phyloP scores from a whole-genome alignment of 495 filamentous ascomycete genomes.

The Penicillium turbatum region DNA sequence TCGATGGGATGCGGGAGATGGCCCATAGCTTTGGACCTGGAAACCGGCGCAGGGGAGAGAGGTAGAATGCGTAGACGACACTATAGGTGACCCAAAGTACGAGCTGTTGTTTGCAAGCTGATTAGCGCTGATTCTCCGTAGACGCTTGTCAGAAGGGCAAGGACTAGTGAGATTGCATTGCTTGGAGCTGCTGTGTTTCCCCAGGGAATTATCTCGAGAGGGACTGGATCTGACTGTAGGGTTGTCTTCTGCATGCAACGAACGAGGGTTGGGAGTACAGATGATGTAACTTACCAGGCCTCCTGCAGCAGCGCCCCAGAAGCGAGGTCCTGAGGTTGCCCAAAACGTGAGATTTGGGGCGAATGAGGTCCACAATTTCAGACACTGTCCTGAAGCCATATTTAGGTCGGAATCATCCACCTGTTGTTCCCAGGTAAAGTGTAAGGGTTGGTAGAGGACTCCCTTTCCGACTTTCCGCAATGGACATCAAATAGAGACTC shows the following conservation, averaged over 20 bases:
- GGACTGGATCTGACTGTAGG: conserved; percentile 1
- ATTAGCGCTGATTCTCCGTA: not conserved
- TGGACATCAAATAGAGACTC: not conserved
- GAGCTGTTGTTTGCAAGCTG: conserved; percentile 6
- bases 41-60: conserved; percentile 46
- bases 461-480: not conserved
- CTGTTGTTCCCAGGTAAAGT: not conserved
- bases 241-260: conserved; percentile 12
- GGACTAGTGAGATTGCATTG: not conserved
- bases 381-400: conserved; percentile 11
- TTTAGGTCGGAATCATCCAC: conserved; percentile 1
- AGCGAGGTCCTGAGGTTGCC: conserved; percentile 6
- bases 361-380: conserved; percentile 2
- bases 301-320: conserved; percentile 18
- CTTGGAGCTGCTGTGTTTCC: not conserved
- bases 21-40: conserved; percentile 49
- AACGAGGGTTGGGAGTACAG: conserved; percentile 12
- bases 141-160: not conserved
- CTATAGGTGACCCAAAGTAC: conserved; percentile 11
- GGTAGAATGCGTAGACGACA: conserved; percentile 44
- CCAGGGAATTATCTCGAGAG: not conserved
- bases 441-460: not conserved
- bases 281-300: conserved; percentile 24
- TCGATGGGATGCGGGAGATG: conserved; percentile 35
- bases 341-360: conserved; percentile 8